phyloP scores from a whole-genome alignment of 208 protist species.

The Dictyostelium gargantuum region DNA sequence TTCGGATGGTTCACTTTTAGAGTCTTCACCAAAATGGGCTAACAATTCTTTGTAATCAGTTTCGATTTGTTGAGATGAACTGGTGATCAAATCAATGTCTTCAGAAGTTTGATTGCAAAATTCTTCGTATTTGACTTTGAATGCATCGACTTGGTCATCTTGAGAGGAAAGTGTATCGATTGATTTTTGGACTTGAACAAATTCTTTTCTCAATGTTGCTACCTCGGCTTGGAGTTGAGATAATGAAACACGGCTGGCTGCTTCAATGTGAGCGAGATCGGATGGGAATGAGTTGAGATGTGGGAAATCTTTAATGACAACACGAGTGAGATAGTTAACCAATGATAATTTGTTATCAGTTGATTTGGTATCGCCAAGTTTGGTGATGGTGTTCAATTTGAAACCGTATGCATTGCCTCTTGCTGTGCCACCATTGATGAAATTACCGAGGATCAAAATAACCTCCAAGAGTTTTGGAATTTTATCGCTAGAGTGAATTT shows the following conservation, averaged over 20 bases:
- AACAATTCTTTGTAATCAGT: background rate
- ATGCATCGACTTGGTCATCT: background rate
- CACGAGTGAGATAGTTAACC: constrained; percentile 23
- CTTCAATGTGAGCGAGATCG: constrained; percentile 27
- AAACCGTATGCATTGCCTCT: constrained; percentile 60
- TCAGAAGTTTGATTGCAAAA: background rate
- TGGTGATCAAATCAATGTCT: constrained; percentile 41
- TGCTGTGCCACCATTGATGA: constrained; percentile 72
- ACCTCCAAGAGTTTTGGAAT: constrained; percentile 60
- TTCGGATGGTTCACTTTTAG: constrained; percentile 52
- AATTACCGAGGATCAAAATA: constrained; percentile 69
- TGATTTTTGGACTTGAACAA: background rate
- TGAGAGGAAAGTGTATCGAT: background rate
- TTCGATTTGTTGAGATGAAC: constrained; percentile 1
- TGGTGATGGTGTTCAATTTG: constrained; percentile 66
- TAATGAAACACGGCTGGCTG: constrained; percentile 33
- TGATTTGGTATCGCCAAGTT: constrained; percentile 65
- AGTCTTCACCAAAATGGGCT: constrained; percentile 43
- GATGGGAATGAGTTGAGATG: background rate
- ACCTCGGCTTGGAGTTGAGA: background rate
- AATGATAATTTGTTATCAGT: constrained; percentile 61
- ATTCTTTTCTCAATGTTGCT: constrained; percentile 39
- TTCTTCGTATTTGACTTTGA: constrained; percentile 16
- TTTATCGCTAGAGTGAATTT: background rate
- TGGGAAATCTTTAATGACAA: constrained; percentile 29